Evolutionary conservation across 768 basidiomycete species (phyloP).

Genomic region (Mycena albidolilacea): DNA sequence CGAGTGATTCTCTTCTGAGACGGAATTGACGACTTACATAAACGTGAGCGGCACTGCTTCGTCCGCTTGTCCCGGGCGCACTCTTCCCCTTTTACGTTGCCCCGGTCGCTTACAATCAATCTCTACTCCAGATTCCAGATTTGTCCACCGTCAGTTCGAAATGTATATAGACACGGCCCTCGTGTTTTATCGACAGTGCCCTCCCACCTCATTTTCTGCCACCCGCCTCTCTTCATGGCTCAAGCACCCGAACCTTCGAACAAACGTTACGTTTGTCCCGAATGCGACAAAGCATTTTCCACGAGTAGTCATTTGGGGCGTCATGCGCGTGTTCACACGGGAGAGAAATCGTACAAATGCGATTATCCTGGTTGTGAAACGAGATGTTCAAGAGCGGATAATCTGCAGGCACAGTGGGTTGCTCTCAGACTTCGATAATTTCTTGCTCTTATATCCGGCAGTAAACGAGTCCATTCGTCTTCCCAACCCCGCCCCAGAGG

Average conservation of each 20-base stretch:
- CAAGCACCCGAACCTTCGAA: conserved; percentile 15
- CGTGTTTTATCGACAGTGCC: too few relatives aligned
- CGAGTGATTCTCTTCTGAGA: background rate
- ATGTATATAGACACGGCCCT: conserved; percentile 29
- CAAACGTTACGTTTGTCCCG: conserved; percentile 58
- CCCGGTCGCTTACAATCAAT: conserved; percentile 9
- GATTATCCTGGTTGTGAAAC: conserved; percentile 80
- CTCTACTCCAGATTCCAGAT: background rate
- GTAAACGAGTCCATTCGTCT: conserved; percentile 23
- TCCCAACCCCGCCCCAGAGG: conserved; percentile 9
- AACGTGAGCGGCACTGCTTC: conserved; percentile 5
- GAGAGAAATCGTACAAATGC: conserved; percentile 78
- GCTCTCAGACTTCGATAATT: background rate
- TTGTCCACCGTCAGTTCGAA: conserved; percentile 12
- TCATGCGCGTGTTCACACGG: conserved; percentile 76
- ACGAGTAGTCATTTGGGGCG: conserved; percentile 77
- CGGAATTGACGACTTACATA: background rate
- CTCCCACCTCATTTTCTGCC: background rate
- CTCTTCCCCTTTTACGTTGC: background rate
- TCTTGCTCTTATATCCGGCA: conserved; percentile 8
- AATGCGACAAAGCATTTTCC: conserved; percentile 71
- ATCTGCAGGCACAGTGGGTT: conserved; percentile 51
- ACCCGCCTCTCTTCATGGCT: conserved; percentile 18
- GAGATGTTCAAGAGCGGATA: conserved; percentile 76
- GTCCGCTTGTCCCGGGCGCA: background rate